These are phyloP conservation scores for Aciculosporium take DNA, from an alignment of 2,329 filamentous ascomycete genomes.

Conservation along the genomic window DNA sequence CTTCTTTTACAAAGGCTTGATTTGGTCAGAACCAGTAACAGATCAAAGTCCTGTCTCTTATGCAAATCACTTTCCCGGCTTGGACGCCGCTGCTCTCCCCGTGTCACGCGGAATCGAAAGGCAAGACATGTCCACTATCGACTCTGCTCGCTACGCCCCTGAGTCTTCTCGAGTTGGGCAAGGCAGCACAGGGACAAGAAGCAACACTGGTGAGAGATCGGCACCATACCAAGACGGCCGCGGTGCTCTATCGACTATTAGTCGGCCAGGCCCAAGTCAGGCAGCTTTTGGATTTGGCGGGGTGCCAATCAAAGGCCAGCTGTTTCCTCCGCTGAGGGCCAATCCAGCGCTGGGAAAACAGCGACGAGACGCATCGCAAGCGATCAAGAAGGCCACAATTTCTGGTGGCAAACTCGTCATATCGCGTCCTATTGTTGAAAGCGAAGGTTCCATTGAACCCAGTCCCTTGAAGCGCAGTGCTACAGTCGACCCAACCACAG, in stretches of 20 bases:
- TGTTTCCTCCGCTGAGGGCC: conserved; percentile 27
- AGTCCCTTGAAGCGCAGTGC: conserved; percentile 31
- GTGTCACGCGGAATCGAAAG: background rate
- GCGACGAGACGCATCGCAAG: conserved; percentile 7
- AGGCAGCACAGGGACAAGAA: background rate
- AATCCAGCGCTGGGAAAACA: conserved; percentile 12
- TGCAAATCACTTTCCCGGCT: conserved; percentile 1
- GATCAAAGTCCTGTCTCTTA: conserved; percentile 1
- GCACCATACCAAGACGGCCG: conserved; percentile 7
- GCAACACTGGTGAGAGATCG: background rate
- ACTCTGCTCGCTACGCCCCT: background rate
- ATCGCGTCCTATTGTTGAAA: conserved; percentile 32
- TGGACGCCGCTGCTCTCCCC: background rate
- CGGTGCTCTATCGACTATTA: conserved; percentile 22
- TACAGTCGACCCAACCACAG: conserved; percentile 36
- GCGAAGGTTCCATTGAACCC: conserved; percentile 14
- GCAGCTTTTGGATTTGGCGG: conserved; percentile 23
- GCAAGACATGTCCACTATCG: background rate
- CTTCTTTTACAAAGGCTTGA: conserved; percentile 16
- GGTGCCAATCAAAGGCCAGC: conserved; percentile 23
- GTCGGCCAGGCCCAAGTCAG: conserved; percentile 23
- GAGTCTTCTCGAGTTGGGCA: background rate
- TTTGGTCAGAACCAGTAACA: conserved; percentile 5
- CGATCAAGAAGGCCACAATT: conserved; percentile 13
- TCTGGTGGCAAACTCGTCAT: conserved; percentile 30